phyloP scores from a whole-genome alignment of 2,329 filamentous ascomycete genomes.

The Fusarium longipes region DNA sequence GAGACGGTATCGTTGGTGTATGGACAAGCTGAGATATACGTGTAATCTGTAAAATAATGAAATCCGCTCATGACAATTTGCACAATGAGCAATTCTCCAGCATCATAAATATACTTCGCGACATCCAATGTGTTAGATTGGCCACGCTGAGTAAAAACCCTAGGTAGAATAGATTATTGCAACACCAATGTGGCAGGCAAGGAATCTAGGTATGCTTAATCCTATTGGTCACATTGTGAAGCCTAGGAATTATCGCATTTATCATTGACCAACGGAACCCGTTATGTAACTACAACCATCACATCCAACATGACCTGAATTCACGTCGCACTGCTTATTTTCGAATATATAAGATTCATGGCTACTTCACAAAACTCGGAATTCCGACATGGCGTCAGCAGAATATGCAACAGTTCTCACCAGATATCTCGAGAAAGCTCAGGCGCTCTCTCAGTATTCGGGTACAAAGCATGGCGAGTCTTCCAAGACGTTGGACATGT shows the following conservation, averaged over 20 bases:
- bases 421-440: slow-evolving; percentile 43
- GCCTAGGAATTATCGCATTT: not conserved
- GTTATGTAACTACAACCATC: not conserved
- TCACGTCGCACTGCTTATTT: not conserved
- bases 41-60: slow-evolving; percentile 44
- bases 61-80: slow-evolving; percentile 36
- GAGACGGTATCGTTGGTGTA: slow-evolving; percentile 87
- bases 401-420: slow-evolving; percentile 37
- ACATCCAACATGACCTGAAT: not conserved
- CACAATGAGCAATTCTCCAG: slow-evolving; percentile 5
- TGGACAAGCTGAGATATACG: slow-evolving; percentile 75
- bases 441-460: slow-evolving; percentile 21
- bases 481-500: not conserved
- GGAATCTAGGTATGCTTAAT: not conserved
- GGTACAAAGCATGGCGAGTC: not conserved
- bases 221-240: slow-evolving; percentile 5
- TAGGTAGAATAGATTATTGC: not conserved
- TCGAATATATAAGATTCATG: not conserved
- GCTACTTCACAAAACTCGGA: not conserved
- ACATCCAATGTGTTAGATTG: not conserved
- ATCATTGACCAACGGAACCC: not conserved
- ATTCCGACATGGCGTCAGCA: slow-evolving; percentile 35
- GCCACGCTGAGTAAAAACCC: not conserved
- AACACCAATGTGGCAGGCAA: not conserved
- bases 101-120: not conserved